phyloP scores from a whole-genome alignment of 176 grass and related monocot species.

The Oryza punctata region DNA sequence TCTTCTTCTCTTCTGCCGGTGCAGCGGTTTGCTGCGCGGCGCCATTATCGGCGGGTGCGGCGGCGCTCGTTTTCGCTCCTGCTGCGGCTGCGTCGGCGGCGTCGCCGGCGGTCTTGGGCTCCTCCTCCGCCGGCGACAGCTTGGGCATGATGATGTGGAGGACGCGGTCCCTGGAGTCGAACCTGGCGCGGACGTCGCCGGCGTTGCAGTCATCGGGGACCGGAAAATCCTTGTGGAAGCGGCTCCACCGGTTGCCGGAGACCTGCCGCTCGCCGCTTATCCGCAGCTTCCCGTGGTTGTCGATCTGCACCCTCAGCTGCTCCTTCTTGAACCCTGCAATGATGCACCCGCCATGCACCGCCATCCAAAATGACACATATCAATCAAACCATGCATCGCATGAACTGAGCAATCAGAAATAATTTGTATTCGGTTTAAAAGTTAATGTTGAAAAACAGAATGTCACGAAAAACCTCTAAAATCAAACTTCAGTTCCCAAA shows the following conservation, averaged over 20 bases:
- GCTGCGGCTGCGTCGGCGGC: not conserved
- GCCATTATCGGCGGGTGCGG: too few species aligned
- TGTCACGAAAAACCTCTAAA: too few species aligned
- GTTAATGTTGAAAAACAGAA: too few species aligned
- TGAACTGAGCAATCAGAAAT: too few species aligned
- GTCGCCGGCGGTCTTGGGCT: not conserved
- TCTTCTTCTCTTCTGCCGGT: not conserved
- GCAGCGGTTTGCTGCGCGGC: not conserved
- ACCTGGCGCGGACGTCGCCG: constrained; percentile 15
- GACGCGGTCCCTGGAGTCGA: constrained; percentile 27
- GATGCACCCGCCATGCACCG: not conserved
- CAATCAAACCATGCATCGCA: not conserved
- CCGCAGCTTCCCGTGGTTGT: constrained; percentile 29
- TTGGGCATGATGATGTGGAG: constrained; percentile 46
- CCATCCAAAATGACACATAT: not conserved
- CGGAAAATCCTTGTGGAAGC: constrained; percentile 41
- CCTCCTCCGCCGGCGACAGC: not conserved
- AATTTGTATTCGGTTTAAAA: too few species aligned
- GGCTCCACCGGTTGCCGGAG: constrained; percentile 30
- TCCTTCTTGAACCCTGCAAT: constrained; percentile 48
- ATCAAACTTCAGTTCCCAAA: too few species aligned
- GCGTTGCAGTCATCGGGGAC: constrained; percentile 41
- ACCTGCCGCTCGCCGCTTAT: constrained; percentile 34
- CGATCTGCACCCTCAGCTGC: constrained; percentile 42
- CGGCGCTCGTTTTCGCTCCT: not conserved